Evolutionary conservation across 805 yeast genomes (phyloP).

Genomic region (Candida dendrica): DNA sequence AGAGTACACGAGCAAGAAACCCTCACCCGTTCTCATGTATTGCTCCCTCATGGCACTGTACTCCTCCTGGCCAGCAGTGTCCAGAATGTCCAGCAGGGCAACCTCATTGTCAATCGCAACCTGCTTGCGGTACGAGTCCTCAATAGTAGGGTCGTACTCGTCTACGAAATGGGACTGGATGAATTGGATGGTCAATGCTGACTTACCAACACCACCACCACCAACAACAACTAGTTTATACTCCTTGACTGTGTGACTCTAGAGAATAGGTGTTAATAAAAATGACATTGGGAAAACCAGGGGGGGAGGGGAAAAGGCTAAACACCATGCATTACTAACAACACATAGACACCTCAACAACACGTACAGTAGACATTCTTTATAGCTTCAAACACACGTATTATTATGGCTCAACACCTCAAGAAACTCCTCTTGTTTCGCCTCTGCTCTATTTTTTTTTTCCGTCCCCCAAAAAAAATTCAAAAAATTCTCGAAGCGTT

Average conservation of each 20-base stretch:
- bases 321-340: too few relatives aligned
- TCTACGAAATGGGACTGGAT: slow-evolving; percentile 94
- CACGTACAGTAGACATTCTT: too few relatives aligned
- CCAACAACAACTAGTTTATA: slow-evolving; percentile 94
- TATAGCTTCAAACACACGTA: slow-evolving; percentile 26
- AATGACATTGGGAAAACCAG: too few relatives aligned
- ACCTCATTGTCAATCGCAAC: slow-evolving; percentile 76
- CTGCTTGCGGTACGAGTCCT: slow-evolving; percentile 84
- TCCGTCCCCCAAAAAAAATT: too few relatives aligned
- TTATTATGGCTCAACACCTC: slow-evolving; percentile 38
- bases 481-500: too few relatives aligned
- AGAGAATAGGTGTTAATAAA: too few relatives aligned
- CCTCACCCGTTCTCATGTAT: slow-evolving; percentile 95
- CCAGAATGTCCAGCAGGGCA: slow-evolving; percentile 78
- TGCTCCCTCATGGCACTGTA: slow-evolving; percentile 90
- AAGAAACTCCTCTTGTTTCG: too few relatives aligned
- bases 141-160: slow-evolving; percentile 97
- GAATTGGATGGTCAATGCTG: slow-evolving; percentile 90
- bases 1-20: slow-evolving; percentile 82
- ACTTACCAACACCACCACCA: slow-evolving; percentile 98
- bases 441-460: too few relatives aligned
- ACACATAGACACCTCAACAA: too few relatives aligned
- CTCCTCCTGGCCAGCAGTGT: slow-evolving; percentile 98
- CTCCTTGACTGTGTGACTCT: slow-evolving; percentile 47
- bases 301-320: too few relatives aligned